Base-by-base conservation (phyloP, 768 basidiomycete genomes). In the Pleurotus eryngii region DNA sequence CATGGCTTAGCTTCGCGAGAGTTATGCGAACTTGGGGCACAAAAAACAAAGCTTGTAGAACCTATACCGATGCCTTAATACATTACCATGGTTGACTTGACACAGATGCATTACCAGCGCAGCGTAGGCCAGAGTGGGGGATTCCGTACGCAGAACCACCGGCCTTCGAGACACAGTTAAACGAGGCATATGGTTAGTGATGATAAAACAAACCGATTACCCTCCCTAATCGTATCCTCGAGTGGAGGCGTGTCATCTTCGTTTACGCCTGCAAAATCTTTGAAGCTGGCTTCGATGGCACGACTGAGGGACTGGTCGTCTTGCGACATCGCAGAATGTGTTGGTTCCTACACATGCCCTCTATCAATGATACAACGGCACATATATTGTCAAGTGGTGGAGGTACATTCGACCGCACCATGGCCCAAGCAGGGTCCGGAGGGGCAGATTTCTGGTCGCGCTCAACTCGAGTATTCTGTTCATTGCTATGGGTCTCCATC, bases 11-110 rank as follows among this genome's bases (percentile, higher is more conserved):
- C 35, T 63, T 69, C 4, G 74, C 70, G 14, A 77, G 62, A 18
- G 70, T 58, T 58, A 81, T 63, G 22, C 86, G 77, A 45, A 91
- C 79, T 76, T 91, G 89, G 2, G 90, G 90, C 4, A 92, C 77
- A 58, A 80, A 81, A 65, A 81, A 89, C 3, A 92, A 63, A 0
- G 81, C 83, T 66, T 87, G 85, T 1, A 86, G 63, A 20, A 78
- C 70, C 79, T 81, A 51, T 2, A 7, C 2, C 3, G 30, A 35
- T 35, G 30, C 30, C 30, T 35, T 11, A 35, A 35, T 35, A 11
- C 30, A 11, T 11, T 9, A 11, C 11, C 30, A 11, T 35, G 30
- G 24, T 26, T 26, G 24, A 2, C 30, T 35, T 35, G 30, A 35
- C 11, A 30, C 30, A 35, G 1, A 66, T 61, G 59, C 72, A 56